phyloP scores from a whole-genome alignment of 2,329 filamentous ascomycete genomes.

The Aspergillus ustus region DNA sequence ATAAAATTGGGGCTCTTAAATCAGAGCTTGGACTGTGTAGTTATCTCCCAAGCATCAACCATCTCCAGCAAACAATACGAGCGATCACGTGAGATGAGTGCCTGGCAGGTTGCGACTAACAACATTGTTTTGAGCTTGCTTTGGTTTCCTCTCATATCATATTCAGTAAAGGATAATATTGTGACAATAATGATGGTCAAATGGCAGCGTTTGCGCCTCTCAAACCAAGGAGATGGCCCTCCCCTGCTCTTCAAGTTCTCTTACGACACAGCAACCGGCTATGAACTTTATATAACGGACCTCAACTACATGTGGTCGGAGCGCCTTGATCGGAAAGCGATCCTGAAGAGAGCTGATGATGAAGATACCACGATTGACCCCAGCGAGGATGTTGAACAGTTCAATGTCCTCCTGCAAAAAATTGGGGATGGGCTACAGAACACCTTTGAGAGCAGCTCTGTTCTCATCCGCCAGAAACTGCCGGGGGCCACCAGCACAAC shows the following conservation, averaged over 20 bases:
- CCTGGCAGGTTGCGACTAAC: too few relatives aligned
- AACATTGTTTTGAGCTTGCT: too few relatives aligned
- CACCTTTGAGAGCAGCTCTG: constrained; percentile 34
- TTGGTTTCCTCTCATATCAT: too few relatives aligned
- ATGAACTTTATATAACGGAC: constrained; percentile 62
- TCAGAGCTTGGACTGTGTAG: too few relatives aligned
- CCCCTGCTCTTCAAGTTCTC: constrained; percentile 46
- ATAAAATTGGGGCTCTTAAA: too few relatives aligned
- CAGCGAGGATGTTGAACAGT: constrained; percentile 60
- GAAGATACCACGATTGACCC: constrained; percentile 63
- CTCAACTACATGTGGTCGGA: constrained; percentile 63
- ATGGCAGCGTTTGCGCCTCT: constrained; percentile 43
- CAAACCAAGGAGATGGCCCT: constrained; percentile 32
- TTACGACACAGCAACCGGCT: constrained; percentile 42
- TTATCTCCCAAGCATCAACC: too few relatives aligned
- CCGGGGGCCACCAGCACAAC: constrained; percentile 26
- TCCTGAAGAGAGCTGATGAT: constrained; percentile 54
- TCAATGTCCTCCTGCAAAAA: constrained; percentile 60
- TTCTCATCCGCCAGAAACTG: constrained; percentile 32
- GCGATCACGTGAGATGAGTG: too few relatives aligned
- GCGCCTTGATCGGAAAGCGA: constrained; percentile 48
- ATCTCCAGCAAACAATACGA: too few relatives aligned
- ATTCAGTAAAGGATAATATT: too few relatives aligned
- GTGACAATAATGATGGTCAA: constrained; percentile 33
- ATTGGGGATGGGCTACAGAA: constrained; percentile 54